Conservation (phyloP, 768 basidiomycete genomes). For the Mycena indigotica region DNA sequence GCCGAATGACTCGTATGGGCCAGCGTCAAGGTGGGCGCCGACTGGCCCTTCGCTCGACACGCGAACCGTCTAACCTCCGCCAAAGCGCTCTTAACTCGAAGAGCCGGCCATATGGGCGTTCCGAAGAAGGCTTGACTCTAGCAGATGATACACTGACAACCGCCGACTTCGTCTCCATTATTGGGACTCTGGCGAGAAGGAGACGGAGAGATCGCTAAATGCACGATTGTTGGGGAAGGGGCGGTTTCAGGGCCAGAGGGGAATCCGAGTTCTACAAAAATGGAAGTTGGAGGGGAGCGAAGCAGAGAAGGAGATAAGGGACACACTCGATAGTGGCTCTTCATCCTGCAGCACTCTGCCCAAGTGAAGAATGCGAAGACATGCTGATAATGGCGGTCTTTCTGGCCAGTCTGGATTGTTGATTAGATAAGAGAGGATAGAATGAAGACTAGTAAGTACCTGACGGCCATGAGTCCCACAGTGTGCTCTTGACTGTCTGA, state of each 20-base stretch:
- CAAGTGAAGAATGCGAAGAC: neutral
- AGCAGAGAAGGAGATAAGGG: neutral
- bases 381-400: neutral
- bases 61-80: no score
- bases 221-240: neutral
- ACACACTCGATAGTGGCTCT: neutral
- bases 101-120: neutral
- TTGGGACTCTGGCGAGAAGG: neutral
- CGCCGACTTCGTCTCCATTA: neutral
- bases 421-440: neutral
- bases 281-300: no score
- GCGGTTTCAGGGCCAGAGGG: neutral
- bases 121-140: no score
- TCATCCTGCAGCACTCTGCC: neutral
- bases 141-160: constrained; percentile 1
- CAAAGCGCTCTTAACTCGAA: no score
- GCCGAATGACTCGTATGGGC: no score
- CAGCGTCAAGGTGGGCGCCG: no score
- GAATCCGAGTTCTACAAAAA: neutral
- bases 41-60: no score
- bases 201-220: neutral
- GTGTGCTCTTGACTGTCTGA: neutral
- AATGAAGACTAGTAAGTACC: neutral
- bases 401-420: neutral
- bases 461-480: neutral